Base-by-base conservation (phyloP, 805 yeast genomes). In the Spathaspora passalidarum region DNA sequence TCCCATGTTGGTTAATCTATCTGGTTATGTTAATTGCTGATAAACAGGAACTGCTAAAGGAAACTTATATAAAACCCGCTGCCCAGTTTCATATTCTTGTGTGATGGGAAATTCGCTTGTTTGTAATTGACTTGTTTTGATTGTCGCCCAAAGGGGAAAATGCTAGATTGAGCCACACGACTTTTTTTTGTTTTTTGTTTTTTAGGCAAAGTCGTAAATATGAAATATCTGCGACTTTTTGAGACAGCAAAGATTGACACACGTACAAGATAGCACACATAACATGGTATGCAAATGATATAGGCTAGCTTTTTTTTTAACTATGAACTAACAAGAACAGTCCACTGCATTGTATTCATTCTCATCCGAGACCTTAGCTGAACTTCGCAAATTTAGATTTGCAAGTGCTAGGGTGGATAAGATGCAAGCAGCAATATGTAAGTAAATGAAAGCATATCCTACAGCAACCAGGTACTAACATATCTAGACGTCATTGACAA, bases 311-410 rank as follows among this genome's bases (percentile, higher is more conserved):
- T n/a, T n/a, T n/a, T n/a, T n/a, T n/a, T n/a, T n/a, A n/a, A n/a
- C n/a, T 19, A 40, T 14, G 22, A 17, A 14, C 20, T 35, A 35
- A 17, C 39, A 22, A 26, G 26, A 38, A 29, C 18, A 43, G 44
- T 51, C 64, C 6, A 72, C 82, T 1, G 34, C 34, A 29, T 66
- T 88, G 48, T 86, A 87, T 61, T 63, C 82, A 0, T 76, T 88
- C 51, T 69, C 85, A 9, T 73, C 80, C 5, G 86, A 79, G 38
- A 84, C 95, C 0, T 69, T 76, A 40, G 63, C 78, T 8, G 72
- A 62, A 13, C 76, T 88, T 35, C 81, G 80, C 51, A 88, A 85
- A 65, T 89, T 89, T 63, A 78, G 96, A 47, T 79, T 84, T 49
- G 69, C 81, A 13, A 84, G 89, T 50, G 82, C 88, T 11, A 73